Evolutionary conservation across 495 filamentous ascomycete genomes (phyloP), one percentile per base, ranked within the genome.

Genomic region (Penicillium malachiteum): DNA sequence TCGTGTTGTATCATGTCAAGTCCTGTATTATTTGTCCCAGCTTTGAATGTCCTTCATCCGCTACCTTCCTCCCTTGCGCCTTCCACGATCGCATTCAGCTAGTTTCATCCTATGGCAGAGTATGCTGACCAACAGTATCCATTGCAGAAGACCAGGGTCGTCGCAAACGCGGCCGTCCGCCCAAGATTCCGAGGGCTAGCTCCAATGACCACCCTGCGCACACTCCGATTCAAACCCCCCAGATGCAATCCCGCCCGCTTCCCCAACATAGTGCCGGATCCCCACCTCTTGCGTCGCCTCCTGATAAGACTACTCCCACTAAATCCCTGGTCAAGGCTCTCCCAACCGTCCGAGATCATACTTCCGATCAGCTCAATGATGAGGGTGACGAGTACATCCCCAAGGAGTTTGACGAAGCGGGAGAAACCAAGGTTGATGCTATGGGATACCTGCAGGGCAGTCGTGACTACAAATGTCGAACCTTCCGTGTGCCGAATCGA

Each of bases 331-430:
- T 99, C 58, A 99, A 99, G 73, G 94, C 94, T 0, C 80, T 99
- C 17, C 94, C 94, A 18, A 97, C 94, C 12, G 95, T 97, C 11
- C 78, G 94, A 56, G 94, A 99, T 66, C 94, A 99, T 66, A 99
- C 94, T 9, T 97, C 95, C 4, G 94, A 99, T 71, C 92, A 97
- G 67, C 85, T 99, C 46, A 91, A 86, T 32, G 81, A 87, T 9
- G 91, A 91, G 66, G 87, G 88, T n/a, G 95, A 97, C 67, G 94
- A 99, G 75, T 99, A 97, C 67, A 82, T 97, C 21, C 90, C 92
- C 31, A 86, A 95, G 56, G 94, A 99, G 73, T 90, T 85, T 51
- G 95, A 99, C 69, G 90, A 81, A 35, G 87, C 86, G 3, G 94
- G 94, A 26, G 94, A 99, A 73, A 90, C 88, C 67, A 99, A 99